Base-by-base conservation (phyloP, 1,284 basidiomycete genomes). In the Cryptococcus jaspeensis region DNA sequence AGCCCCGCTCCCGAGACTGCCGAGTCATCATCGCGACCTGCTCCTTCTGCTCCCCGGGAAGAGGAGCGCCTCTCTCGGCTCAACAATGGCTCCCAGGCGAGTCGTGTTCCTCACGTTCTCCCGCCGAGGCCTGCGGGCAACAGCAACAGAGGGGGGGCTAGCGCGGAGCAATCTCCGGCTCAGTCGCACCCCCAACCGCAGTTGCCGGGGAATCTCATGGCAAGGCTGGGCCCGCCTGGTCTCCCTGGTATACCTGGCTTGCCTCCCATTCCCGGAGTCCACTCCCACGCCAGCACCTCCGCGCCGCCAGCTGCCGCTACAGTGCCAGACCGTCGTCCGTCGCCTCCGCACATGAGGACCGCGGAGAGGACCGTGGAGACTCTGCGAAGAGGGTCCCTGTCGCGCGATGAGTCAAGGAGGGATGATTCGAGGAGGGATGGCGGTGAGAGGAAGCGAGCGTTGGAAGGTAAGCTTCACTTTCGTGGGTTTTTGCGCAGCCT, bases 361-460 rank as follows among this genome's bases (percentile, higher is more conserved):
- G 40, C 47, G 38, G 28, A 20, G 28, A 20, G 38, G 32, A 36
- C 23, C 47, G 40, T 39, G 38, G 28, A 20, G 39, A 42, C 37
- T 13, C 25, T 23, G 35, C 18, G 32, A 35, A 44, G 9, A 23
- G 13, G 18, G 12, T 40, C 18, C 23, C 16, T 13, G 25, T 37
- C 32, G 23, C 38, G 39, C 9, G 32, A 51, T n/a, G 20, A 42
- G 43, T 13, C 20, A 13, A 40, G 23, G 18, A 50, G 40, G 20
- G 50, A 50, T 38, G 44, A 50, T 15, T 39, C 48, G 16, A 56
- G 39, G 16, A 41, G 37, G 23, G 55, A 47, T 18, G 16, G 46
- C 23, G 43, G 40, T n/a, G 63, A 63, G n/a, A 52, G 69, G 5
- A 71, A 71, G 52, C 54, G 67, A n/a, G 50, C 65, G 23, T 54